A percentile compares a stretch with the other conserved stretches of the same genome.
Evolutionary conservation across 2,329 filamentous ascomycete species (phyloP).

Genomic region (Neodidymelliopsis sp.): DNA sequence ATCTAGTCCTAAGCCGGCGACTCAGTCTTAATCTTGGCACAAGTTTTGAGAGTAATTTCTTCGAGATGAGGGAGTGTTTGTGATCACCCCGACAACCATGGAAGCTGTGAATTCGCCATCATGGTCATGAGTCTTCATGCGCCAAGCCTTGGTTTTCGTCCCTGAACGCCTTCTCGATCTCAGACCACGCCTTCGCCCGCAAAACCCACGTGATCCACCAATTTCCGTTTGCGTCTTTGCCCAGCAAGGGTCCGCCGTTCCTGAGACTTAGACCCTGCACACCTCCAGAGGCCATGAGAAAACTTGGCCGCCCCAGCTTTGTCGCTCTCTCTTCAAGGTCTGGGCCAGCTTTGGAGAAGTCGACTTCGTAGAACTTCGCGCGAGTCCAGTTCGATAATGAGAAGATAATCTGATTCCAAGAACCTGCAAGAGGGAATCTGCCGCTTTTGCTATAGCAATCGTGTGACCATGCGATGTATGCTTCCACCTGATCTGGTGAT

Average conservation of each 20-base stretch:
- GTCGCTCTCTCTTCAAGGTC: background rate
- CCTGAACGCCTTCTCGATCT: background rate
- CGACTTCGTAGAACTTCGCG: conserved; percentile 11
- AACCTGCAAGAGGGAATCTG: background rate
- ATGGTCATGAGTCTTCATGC: too few relatives aligned
- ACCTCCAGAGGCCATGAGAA: background rate
- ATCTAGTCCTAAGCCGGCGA: too few relatives aligned
- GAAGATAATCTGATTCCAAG: background rate
- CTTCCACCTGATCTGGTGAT: too few relatives aligned
- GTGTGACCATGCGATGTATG: too few relatives aligned
- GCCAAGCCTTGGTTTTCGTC: too few relatives aligned
- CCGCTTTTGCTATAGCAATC: background rate
- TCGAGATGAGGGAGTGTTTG: too few relatives aligned
- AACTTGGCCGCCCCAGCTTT: background rate
- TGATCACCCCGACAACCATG: too few relatives aligned
- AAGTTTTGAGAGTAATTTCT: too few relatives aligned
- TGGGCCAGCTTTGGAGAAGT: background rate
- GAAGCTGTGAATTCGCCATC: too few relatives aligned
- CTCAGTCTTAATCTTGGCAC: too few relatives aligned
- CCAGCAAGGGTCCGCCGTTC: background rate
- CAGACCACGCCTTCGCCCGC: background rate
- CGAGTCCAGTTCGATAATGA: conserved; percentile 18
- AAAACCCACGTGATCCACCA: background rate
- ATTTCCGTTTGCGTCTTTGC: background rate
- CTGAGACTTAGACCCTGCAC: background rate